Evolutionary conservation across 352 stramenopile genomes (phyloP), one percentile per base, ranked within the genome.

Genomic region (Saprolegnia parasitica): DNA sequence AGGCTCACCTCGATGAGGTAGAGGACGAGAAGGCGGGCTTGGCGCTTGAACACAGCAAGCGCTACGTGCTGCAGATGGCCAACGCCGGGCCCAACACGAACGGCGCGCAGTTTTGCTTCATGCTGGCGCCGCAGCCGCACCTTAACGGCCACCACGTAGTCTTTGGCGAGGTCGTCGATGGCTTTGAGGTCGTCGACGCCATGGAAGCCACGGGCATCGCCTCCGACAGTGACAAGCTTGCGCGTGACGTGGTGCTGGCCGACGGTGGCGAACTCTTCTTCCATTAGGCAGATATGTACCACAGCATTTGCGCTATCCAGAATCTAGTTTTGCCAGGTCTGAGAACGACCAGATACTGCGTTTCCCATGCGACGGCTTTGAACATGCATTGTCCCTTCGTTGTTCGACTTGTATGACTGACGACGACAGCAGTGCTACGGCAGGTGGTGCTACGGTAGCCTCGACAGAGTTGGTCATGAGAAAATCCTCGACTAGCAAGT

Each of bases 31-130:
- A 98, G 0, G 91, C 91, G 54, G 84, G 86, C 35, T 74, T 94
- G 64, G 76, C 77, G 49, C 79, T 94, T 57, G 84, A 76, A 65
- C 86, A 94, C 74, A 90, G 80, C 55, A 90, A 90, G 75, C 75
- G 86, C 21, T 92, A 92, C 71, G 83, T 93, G 50, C 64, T 93
- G 42, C 84, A 72, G 35, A 98, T 98, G 93, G 93, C 93, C 13
- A 98, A 98, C 74, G 81, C 78, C 45, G 91, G 91, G 9, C 76
- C 72, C 35, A 82, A 91, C 72, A 98, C 95, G 0, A 98, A 98
- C 71, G 92, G 92, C 6, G 90, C 76, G 46, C 95, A 98, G 76
- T 98, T 98, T 76, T 98, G 98, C 75, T 96, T 98, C 49, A 98
- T 72, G 66, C 49, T 72, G 21, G 45, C 37, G 15, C 26, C 56